These are phyloP conservation scores for Linnemannia elongata DNA, from an alignment of 192 early-diverging fungal genomes.

Conservation along the genomic window DNA sequence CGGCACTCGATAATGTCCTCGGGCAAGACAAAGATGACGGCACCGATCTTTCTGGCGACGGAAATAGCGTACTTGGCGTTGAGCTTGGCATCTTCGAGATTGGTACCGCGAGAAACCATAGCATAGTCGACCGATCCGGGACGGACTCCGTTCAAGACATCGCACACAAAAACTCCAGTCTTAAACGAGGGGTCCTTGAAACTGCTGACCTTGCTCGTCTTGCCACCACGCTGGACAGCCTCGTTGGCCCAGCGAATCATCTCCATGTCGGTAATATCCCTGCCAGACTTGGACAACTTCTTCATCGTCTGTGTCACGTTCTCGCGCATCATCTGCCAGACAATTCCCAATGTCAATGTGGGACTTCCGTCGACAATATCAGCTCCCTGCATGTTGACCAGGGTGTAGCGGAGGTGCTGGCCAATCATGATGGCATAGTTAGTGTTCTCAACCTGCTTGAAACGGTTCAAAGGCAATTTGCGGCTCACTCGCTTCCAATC, in stretches of 20 bases:
- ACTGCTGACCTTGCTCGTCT: slow-evolving; percentile 76
- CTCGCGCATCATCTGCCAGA: slow-evolving; percentile 99
- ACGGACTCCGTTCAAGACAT: slow-evolving; percentile 94
- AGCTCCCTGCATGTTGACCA: slow-evolving; percentile 95
- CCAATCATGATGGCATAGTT: slow-evolving; percentile 94
- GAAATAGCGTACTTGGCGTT: slow-evolving; percentile 98
- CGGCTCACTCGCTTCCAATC: slow-evolving; percentile 95
- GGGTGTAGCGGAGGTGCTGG: slow-evolving; percentile 87
- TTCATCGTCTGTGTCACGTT: slow-evolving; percentile 95
- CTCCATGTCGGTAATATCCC: slow-evolving; percentile 91
- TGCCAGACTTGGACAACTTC: slow-evolving; percentile 83
- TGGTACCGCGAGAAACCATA: slow-evolving; percentile 78
- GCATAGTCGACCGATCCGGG: slow-evolving; percentile 93
- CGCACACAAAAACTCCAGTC: slow-evolving; percentile 88
- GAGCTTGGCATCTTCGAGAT: slow-evolving; percentile 88
- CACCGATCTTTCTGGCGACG: slow-evolving; percentile 98
- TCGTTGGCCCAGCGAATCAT: slow-evolving; percentile 98
- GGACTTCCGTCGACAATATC: slow-evolving; percentile 95
- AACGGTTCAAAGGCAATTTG: slow-evolving; percentile 81
- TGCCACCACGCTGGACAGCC: slow-evolving; percentile 73
- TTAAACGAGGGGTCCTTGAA: slow-evolving; percentile 90
- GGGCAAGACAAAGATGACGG: slow-evolving; percentile 97
- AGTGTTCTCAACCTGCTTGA: slow-evolving; percentile 99
- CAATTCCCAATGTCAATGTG: slow-evolving; percentile 90
- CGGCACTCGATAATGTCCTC: slow-evolving; percentile 99